A percentile compares a stretch with the other conserved stretches of the same genome.
phyloP scores from a whole-genome alignment of 192 early-diverging fungal genomes.

The Coemansia umbellata region DNA sequence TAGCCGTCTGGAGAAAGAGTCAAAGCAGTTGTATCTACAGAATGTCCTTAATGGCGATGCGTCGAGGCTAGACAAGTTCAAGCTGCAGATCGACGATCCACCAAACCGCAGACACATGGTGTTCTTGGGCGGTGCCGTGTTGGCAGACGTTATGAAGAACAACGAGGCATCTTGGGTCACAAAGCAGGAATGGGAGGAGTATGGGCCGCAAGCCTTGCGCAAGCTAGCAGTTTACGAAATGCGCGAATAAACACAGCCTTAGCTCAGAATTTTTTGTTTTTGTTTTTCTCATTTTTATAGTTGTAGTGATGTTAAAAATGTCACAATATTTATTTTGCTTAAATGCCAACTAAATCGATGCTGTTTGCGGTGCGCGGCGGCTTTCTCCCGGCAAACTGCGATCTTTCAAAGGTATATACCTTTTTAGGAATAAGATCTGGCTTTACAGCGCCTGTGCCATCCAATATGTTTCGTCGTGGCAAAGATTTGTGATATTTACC shows the following conservation, averaged over 20 bases:
- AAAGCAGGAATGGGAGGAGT: slow-evolving; percentile 91
- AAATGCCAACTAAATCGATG: slow-evolving; percentile 20
- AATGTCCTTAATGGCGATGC: slow-evolving; percentile 85
- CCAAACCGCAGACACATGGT: slow-evolving; percentile 98
- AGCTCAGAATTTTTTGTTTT: too few relatives aligned
- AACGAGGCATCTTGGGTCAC: slow-evolving; percentile 88
- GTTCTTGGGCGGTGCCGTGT: slow-evolving; percentile 94
- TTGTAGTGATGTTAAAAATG: too few relatives aligned
- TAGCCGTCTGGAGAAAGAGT: slow-evolving; percentile 94
- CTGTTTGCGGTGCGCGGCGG: slow-evolving; percentile 6
- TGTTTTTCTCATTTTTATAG: too few relatives aligned
- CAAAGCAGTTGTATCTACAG: slow-evolving; percentile 92
- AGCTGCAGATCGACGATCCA: slow-evolving; percentile 96
- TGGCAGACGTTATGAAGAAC: slow-evolving; percentile 93
- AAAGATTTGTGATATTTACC: slow-evolving; percentile 5
- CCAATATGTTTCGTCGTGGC: slow-evolving; percentile 5
- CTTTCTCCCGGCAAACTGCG: slow-evolving; percentile 20
- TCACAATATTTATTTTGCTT: too few relatives aligned
- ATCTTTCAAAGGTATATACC: slow-evolving; percentile 15
- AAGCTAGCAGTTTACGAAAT: slow-evolving; percentile 37
- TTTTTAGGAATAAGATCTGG: slow-evolving; percentile 15
- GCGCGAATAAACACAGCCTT: slow-evolving; percentile 31
- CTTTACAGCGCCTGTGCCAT: slow-evolving; percentile 7
- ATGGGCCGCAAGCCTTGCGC: slow-evolving; percentile 71
- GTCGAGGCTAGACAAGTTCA: slow-evolving; percentile 84